These are phyloP conservation scores for Boletus insuetus DNA, from an alignment of 768 basidiomycete species.

Conservation along the genomic window DNA sequence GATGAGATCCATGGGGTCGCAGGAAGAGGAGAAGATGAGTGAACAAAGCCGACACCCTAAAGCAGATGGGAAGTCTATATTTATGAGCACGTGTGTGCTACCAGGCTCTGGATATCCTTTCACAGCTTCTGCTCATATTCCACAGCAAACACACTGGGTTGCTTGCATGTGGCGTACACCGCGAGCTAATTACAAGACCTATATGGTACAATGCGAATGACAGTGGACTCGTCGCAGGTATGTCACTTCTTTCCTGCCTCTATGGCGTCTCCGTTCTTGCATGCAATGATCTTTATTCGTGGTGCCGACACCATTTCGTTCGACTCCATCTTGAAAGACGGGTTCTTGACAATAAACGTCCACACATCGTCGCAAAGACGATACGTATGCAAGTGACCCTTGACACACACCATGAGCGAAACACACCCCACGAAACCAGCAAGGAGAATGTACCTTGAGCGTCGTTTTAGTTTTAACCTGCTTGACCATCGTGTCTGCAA, in stretches of 20 bases:
- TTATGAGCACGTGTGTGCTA: conserved; percentile 23
- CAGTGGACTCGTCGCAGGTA: neutral
- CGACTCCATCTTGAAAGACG: conserved; percentile 93
- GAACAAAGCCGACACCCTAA: conserved; percentile 5
- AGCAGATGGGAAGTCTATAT: conserved; percentile 24
- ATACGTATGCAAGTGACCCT: conserved; percentile 90
- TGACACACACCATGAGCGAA: conserved; percentile 4
- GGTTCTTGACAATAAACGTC: conserved; percentile 96
- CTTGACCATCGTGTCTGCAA: conserved; percentile 90
- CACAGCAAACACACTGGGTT: conserved; percentile 13
- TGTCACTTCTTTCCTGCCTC: conserved; percentile 75
- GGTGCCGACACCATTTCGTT: conserved; percentile 71
- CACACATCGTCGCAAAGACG: conserved; percentile 94
- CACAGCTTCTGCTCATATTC: conserved; percentile 4
- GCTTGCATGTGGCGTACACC: neutral
- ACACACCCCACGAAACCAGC: neutral
- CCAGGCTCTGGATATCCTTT: neutral
- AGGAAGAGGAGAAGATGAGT: conserved; percentile 6
- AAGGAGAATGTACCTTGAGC: conserved; percentile 62
- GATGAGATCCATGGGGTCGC: conserved; percentile 28
- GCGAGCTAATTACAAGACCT: conserved; percentile 24
- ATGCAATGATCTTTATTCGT: conserved; percentile 96
- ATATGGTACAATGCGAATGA: conserved; percentile 22
- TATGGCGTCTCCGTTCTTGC: conserved; percentile 91
- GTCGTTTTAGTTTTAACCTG: conserved; percentile 94